These are phyloP conservation scores for Collariella sp. DNA, from an alignment of 495 filamentous ascomycete species.

Conservation along the genomic window DNA sequence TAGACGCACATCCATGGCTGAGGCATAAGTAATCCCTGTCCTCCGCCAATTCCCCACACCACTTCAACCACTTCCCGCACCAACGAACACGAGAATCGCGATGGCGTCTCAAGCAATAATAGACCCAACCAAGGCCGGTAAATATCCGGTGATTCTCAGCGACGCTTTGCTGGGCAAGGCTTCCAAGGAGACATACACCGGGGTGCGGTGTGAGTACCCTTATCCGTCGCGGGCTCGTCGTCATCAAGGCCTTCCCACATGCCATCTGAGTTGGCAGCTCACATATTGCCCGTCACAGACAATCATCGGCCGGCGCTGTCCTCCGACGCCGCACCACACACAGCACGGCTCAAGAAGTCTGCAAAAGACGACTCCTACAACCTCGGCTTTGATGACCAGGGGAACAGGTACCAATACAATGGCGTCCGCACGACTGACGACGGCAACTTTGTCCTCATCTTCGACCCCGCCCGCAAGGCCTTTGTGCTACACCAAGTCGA, in stretches of 20 bases:
- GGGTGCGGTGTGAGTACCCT: constrained; percentile 40
- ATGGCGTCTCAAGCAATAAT: constrained; percentile 26
- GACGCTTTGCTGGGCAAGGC: constrained; percentile 46
- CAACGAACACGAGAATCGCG: not conserved
- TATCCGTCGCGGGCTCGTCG: not conserved
- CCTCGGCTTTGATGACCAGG: constrained; percentile 39
- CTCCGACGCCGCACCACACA: constrained; percentile 33
- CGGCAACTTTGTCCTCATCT: constrained; percentile 46
- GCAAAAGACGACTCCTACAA: constrained; percentile 38
- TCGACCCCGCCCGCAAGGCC: constrained; percentile 44
- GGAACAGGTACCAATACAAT: constrained; percentile 42
- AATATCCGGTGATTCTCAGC: constrained; percentile 49
- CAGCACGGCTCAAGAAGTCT: constrained; percentile 41
- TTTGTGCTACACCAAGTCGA: constrained; percentile 50
- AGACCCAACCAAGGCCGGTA: constrained; percentile 44
- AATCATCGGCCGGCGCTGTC: constrained; percentile 46
- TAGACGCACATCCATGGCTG: too few species aligned
- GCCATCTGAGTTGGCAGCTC: not conserved
- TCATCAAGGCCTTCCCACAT: not conserved
- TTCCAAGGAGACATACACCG: constrained; percentile 45
- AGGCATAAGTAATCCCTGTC: too few species aligned
- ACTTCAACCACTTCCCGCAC: not conserved
- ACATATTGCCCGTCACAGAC: constrained; percentile 27
- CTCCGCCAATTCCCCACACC: too few species aligned
- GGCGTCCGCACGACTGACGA: constrained; percentile 42